Evolutionary conservation across 345 rosid genomes (phyloP).

Genomic region (Boechera retrofracta): DNA sequence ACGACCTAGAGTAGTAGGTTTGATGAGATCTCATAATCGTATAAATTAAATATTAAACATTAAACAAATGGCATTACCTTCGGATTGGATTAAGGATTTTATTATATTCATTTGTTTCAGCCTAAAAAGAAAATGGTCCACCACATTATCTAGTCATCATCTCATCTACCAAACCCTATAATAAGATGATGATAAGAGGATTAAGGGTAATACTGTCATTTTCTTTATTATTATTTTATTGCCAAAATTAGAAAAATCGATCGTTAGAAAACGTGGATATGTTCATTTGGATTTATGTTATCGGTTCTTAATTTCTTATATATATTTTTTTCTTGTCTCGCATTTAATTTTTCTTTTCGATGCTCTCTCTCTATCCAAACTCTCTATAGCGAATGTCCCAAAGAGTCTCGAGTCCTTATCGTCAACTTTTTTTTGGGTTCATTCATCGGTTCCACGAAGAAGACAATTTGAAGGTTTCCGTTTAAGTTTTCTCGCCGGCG

Average conservation of each 20-base stretch:
- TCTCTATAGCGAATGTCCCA: slow-evolving; percentile 34
- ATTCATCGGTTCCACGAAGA: slow-evolving; percentile 22
- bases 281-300: slow-evolving; percentile 33
- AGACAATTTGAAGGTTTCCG: background rate
- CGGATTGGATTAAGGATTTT: slow-evolving; percentile 24
- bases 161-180: slow-evolving; percentile 34
- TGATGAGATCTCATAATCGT: slow-evolving; percentile 43
- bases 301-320: background rate
- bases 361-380: slow-evolving; percentile 27
- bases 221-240: background rate
- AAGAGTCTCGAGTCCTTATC: slow-evolving; percentile 34
- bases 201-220: slow-evolving; percentile 39
- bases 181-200: slow-evolving; percentile 33
- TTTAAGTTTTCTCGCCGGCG: slow-evolving; percentile 2
- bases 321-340: background rate
- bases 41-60: background rate
- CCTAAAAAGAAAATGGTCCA: slow-evolving; percentile 32
- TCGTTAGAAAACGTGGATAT: slow-evolving; percentile 46
- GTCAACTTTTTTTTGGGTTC: background rate
- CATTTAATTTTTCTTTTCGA: slow-evolving; percentile 25
- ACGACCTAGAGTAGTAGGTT: slow-evolving; percentile 45
- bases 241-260: slow-evolving; percentile 20
- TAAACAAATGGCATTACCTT: background rate
- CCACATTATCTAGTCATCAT: slow-evolving; percentile 45
- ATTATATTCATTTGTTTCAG: slow-evolving; percentile 14